Percentiles rank a stretch among this genome's conserved stretches.
Conservation (phyloP, 2,329 filamentous ascomycete genomes). For the Shiraia sp. region DNA sequence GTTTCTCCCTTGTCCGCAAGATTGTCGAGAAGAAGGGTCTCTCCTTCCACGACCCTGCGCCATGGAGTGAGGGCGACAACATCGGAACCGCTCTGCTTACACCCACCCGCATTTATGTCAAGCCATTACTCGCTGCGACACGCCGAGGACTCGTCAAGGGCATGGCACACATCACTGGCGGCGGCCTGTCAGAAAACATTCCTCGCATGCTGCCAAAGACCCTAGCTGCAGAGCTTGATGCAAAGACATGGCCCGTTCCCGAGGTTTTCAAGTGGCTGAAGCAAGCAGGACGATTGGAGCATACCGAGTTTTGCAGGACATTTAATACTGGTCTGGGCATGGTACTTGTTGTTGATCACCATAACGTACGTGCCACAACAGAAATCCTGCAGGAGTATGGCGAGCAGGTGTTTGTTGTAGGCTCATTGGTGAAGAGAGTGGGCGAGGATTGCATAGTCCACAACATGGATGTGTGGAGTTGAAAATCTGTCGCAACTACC, state of each 20-base stretch:
- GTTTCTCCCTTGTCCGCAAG: slow-evolving; percentile 93
- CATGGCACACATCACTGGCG: slow-evolving; percentile 95
- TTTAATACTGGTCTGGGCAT: slow-evolving; percentile 97
- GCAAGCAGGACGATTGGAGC: slow-evolving; percentile 68
- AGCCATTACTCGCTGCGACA: slow-evolving; percentile 69
- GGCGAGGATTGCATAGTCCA: slow-evolving; percentile 62
- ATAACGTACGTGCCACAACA: slow-evolving; percentile 64
- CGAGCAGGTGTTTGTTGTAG: slow-evolving; percentile 78
- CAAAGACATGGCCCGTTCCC: slow-evolving; percentile 73
- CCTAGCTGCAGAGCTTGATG: slow-evolving; percentile 81
- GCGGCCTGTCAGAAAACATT: slow-evolving; percentile 90
- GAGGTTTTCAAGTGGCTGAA: slow-evolving; percentile 88
- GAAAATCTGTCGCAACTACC: slow-evolving; percentile 7
- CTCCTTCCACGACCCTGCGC: slow-evolving; percentile 70
- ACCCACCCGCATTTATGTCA: slow-evolving; percentile 93
- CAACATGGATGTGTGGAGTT: slow-evolving; percentile 58
- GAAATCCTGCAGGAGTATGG: slow-evolving; percentile 66
- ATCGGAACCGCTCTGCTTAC: slow-evolving; percentile 81
- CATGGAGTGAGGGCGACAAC: slow-evolving; percentile 69
- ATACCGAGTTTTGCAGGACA: slow-evolving; percentile 82
- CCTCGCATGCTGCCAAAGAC: slow-evolving; percentile 85
- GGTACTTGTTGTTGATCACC: slow-evolving; percentile 77
- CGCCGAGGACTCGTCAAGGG: slow-evolving; percentile 75
- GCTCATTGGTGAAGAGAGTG: slow-evolving; percentile 65
- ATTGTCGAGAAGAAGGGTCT: slow-evolving; percentile 77